Evolutionary conservation across 805 yeast genomes (phyloP).

Genomic region (Saccharomycopsis olivae): DNA sequence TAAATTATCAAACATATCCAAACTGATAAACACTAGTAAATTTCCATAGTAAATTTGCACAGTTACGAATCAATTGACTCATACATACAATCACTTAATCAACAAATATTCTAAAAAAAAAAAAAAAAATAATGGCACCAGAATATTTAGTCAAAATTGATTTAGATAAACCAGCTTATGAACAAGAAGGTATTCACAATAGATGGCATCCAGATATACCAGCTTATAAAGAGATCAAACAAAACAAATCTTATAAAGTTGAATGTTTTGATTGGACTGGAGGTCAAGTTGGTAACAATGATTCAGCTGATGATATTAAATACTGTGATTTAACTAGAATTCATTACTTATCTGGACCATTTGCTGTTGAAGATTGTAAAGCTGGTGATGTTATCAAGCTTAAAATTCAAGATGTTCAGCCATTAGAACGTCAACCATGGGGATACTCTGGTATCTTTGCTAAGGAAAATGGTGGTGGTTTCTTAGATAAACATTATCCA

Average conservation of each 20-base stretch:
- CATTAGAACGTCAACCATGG: conserved; percentile 42
- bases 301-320: conserved; percentile 37
- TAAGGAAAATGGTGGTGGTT: conserved; percentile 41
- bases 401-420: conserved; percentile 42
- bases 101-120: too few relatives aligned
- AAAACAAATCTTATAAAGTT: conserved; percentile 34
- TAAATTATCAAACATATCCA: neutral
- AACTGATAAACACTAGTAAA: neutral
- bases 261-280: conserved; percentile 50
- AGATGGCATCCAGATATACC: conserved; percentile 48
- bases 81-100: too few relatives aligned
- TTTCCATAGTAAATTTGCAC: neutral
- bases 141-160: conserved; percentile 26
- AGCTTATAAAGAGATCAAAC: conserved; percentile 28
- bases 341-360: conserved; percentile 41
- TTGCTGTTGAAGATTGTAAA: conserved; percentile 33
- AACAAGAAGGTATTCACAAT: conserved; percentile 38
- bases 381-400: conserved; percentile 40
- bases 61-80: neutral
- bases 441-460: conserved; percentile 42
- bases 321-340: conserved; percentile 34
- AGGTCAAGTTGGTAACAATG: conserved; percentile 37
- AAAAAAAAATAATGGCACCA: conserved; percentile 7
- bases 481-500: conserved; percentile 38
- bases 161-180: conserved; percentile 34